Base-by-base conservation (phyloP, 345 rosid species). In the Camelina hispida region DNA sequence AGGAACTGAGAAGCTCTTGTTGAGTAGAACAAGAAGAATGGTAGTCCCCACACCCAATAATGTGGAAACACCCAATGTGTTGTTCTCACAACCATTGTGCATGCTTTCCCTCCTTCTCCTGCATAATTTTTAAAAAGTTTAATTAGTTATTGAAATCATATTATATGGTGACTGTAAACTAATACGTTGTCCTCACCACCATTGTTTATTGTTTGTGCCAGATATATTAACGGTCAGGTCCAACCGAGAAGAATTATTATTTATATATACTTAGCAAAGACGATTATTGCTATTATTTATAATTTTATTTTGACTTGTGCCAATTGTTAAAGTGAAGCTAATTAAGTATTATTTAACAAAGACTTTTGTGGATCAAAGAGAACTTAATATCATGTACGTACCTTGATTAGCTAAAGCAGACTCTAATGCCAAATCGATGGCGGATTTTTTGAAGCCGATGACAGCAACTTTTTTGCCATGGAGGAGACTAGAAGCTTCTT, bases 331-430 rank as follows among this genome's bases (percentile, higher is more conserved):
- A 69, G 52, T 70, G 66, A 66, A 32, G 20, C 40, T 72, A 38
- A 38, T 38, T 10, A 38, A 38, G 43, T 38, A 38, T 38, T 38
- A 40, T 14, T 47, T 47, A 57, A 37, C 30, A 56, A 72, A 35
- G 13, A 66, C 34, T 57, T 74, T 13, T 50, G 34, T 62, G 20
- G 32, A 60, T 38, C 28, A 64, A 23, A 17, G 9, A 62, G 10
- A 42, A 6, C 3, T 37, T 16, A 22, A 18, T 9, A 46, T 46
- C 9, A 46, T 50, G 23, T 50, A 50, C 54, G 11, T 78, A 93
- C 98, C 98, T 91, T 85, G 91, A 76, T 93, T 93, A 13, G 93
- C 93, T 72, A 82, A 66, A 15, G 96, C 95, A 59, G 97, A 88
- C 78, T 93, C 98, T 77, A 86, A 50, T 61, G 98, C 97, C 76